Base-by-base conservation (phyloP, 345 rosid genomes). In the Camelina laxa region DNA sequence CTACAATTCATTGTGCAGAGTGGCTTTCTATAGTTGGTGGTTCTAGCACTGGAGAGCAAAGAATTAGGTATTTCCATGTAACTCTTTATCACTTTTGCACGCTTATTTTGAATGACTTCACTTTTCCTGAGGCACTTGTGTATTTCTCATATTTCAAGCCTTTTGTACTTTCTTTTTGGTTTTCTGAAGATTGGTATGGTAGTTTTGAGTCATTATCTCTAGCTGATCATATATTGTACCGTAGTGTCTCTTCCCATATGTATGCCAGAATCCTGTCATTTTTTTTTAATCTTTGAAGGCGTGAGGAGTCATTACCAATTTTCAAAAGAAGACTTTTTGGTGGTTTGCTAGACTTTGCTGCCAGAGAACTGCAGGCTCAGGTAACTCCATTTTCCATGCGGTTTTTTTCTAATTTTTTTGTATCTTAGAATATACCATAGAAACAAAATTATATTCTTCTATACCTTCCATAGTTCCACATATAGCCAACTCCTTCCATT, bases 1-100 rank as follows among this genome's bases (percentile, higher is more conserved):
- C 98, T 61, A 87, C 99, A 75, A 89, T 96, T 87, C 99, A 96
- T 85, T 96, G 99, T 91, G 99, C 99, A 39, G 99, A 96, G 73
- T 92, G 99, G 99, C 94, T 96, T 68, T 92, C 97, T 77, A 92
- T 95, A 12, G 89, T 90, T 67, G 99, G 99, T 70, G 98, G 99
- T 72, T 95, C 96, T 74, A 87, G 97, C 85, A 92, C 97, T 33
- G 98, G 99, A 77, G 96, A 92, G 50, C 97, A 91, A 80, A 83
- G 99, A 75, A 83, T 81, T 76, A 92, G 99, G 99, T 92, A 86
- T 36, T 53, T 65, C 39, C 36, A 17, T 70, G n/a, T 56, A 39
- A 72, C 33, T 30, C 67, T 48, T 56, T 48, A 63, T 54, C 54
- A 57, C 30, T 17, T 64, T 55, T 62, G 11, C 70, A 62, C 35